Evolutionary conservation across 23 red algal genomes (phyloP), one percentile per base, ranked within the genome.

Genomic region (Pyropia haitanensis): DNA sequence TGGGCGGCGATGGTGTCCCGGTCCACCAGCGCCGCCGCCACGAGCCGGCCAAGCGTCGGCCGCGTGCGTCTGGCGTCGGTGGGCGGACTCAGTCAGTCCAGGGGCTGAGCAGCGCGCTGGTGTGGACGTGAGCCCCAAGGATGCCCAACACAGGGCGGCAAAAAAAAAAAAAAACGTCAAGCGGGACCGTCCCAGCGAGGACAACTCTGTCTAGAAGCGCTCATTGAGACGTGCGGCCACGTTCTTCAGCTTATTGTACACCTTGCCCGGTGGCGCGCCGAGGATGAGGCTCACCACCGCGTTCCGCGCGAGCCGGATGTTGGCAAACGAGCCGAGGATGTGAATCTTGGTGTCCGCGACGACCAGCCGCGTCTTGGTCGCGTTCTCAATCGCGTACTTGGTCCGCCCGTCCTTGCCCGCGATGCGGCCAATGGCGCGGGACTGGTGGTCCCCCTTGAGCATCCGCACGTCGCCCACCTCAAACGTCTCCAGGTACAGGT

Each of bases 341-440:
- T 89, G 84, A 53, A 96, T 81, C 24, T 90, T 88, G 17, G 84
- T 78, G 70, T 89, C 92, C n/a, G 92, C 87, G 16, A 96, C 73
- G 29, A 96, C 92, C 24, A 96, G 79, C 13, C 92, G 72, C 48
- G 83, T 88, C 46, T 89, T 88, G 30, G 83, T 89, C 14, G 92
- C 83, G 70, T 96, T 96, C 56, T 96, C 92, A 61, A 96, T 96
- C 23, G 92, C 80, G 76, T 85, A 96, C 71, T 96, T 96, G 58
- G 80, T 96, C 16, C 77, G 70, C 7, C 92, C 92, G 39, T 85
- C 84, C 24, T 82, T 89, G n/a, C 92, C 92, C 18, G 92, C 92
- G 49, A 96, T 56, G 22, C 92, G 65, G 13, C 92, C 92, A 17
- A 96, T 88, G 15, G 92, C 92, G 14, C 92, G 70, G 12, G 84